These are phyloP conservation scores for Prinsepia uniflora DNA, from an alignment of 306 rosid genomes.

Conservation along the genomic window DNA sequence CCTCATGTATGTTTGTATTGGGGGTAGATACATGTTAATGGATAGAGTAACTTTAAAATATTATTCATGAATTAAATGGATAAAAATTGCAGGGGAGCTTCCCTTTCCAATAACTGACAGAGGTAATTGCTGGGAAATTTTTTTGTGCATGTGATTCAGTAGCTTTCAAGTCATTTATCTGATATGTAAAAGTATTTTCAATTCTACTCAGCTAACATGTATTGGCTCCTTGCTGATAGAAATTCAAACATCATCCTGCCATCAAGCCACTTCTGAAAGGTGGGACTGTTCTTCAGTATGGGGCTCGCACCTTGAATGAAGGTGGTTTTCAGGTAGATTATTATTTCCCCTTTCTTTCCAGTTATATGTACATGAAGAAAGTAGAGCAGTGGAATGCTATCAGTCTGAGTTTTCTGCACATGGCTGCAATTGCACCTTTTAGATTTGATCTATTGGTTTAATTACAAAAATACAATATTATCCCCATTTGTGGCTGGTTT, in stretches of 20 bases:
- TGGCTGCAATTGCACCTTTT: conserved; percentile 10
- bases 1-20: not conserved
- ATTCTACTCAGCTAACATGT: conserved; percentile 14
- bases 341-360: not conserved
- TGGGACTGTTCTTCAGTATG: conserved; percentile 85
- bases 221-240: conserved; percentile 38
- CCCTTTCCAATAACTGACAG: not conserved
- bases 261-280: conserved; percentile 73
- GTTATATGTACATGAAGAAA: conserved; percentile 16
- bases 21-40: not conserved
- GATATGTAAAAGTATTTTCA: not conserved
- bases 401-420: conserved; percentile 10
- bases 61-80: not conserved
- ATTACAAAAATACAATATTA: conserved; percentile 6
- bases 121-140: not conserved
- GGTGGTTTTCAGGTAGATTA: conserved; percentile 86
- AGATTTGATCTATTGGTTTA: not conserved
- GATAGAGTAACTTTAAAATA: too few relatives aligned
- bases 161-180: conserved; percentile 9
- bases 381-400: conserved; percentile 9
- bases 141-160: conserved; percentile 10
- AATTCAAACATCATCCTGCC: conserved; percentile 85
- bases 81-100: not conserved
- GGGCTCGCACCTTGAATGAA: conserved; percentile 95
- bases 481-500: not conserved